Evolutionary conservation across 1,284 basidiomycete species (phyloP), one percentile per base, ranked within the genome.

Genomic region (Violaceomyces palustris): DNA sequence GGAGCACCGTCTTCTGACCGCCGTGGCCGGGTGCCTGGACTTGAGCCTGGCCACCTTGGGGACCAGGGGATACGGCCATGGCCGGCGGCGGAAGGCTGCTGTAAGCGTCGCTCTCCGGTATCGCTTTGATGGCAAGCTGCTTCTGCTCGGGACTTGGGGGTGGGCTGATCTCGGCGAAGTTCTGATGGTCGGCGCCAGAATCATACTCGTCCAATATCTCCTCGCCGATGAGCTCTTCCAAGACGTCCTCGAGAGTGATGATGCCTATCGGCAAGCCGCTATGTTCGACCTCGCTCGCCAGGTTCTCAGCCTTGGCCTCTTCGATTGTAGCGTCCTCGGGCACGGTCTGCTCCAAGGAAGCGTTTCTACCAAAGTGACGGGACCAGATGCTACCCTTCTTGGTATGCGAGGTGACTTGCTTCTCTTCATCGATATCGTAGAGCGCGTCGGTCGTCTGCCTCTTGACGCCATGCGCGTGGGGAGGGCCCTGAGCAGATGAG

Each of bases 241-340:
- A 78, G 14, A 93, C 87, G 59, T 93, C 89, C 73, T 93, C 90
- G 3, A 93, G 79, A 1, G 90, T 93, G 58, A 93, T 92, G 69
- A 93, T 89, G 48, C 90, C 90, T 19, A 93, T 77, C 1, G 88
- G 88, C 80, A 51, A 54, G 25, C 59, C 48, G 7, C 54, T 52
- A 39, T 54, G 54, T 19, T 50, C 50, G 50, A 54, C 49, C 37
- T 60, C 45, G 37, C 49, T 56, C 19, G 52, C 57, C 35, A 61
- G 25, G 35, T 55, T 56, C 19, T 25, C 23, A 19, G 42, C 28
- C 29, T 61, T 53, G 27, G 27, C 25, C 61, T 84, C 81, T 3
- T 81, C 79, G 40, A 90, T 73, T 39, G 86, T 83, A 21, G 85
- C 88, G 75, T 88, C 87, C 34, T 84, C 84, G 37, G 86, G 87